These are phyloP conservation scores for Grigorovia yakushimaensis DNA, from an alignment of 805 yeast species.

Conservation along the genomic window DNA sequence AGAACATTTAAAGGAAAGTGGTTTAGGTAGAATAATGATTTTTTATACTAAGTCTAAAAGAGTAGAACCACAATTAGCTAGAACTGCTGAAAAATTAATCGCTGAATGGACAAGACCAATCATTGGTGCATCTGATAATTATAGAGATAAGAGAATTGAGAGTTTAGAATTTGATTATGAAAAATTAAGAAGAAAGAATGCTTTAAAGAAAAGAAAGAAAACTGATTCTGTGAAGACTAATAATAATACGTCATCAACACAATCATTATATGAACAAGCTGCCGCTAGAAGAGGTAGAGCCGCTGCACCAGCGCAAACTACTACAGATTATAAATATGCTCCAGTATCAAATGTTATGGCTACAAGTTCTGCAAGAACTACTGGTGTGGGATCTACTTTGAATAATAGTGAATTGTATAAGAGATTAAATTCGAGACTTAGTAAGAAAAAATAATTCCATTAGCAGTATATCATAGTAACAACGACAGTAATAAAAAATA, in stretches of 20 bases:
- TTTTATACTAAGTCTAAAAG: conserved; percentile 85
- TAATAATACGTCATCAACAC: conserved; percentile 20
- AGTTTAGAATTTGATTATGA: conserved; percentile 59
- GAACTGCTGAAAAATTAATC: conserved; percentile 80
- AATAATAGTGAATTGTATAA: conserved; percentile 71
- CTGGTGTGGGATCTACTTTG: conserved; percentile 43
- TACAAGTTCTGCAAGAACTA: conserved; percentile 30
- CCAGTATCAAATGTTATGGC: conserved; percentile 56
- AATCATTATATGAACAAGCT: conserved; percentile 73
- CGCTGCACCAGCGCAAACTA: conserved; percentile 87
- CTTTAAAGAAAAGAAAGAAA: conserved; percentile 27
- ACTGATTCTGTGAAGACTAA: not conserved
- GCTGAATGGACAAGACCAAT: conserved; percentile 99
- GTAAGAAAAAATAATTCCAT: conserved; percentile 16
- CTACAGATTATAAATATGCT: conserved; percentile 82
- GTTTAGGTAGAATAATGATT: conserved; percentile 86
- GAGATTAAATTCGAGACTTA: conserved; percentile 46
- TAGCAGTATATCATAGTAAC: no score
- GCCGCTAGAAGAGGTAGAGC: conserved; percentile 91
- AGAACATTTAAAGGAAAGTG: conserved; percentile 87
- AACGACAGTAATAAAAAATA: not conserved
- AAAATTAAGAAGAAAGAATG: conserved; percentile 33
- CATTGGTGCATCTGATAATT: conserved; percentile 89
- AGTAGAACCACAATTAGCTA: conserved; percentile 78
- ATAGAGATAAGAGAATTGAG: conserved; percentile 73